Evolutionary conservation across 257 asterid genomes (phyloP), one percentile per base, ranked within the genome.

Genomic region (Solanum peruvianum): DNA sequence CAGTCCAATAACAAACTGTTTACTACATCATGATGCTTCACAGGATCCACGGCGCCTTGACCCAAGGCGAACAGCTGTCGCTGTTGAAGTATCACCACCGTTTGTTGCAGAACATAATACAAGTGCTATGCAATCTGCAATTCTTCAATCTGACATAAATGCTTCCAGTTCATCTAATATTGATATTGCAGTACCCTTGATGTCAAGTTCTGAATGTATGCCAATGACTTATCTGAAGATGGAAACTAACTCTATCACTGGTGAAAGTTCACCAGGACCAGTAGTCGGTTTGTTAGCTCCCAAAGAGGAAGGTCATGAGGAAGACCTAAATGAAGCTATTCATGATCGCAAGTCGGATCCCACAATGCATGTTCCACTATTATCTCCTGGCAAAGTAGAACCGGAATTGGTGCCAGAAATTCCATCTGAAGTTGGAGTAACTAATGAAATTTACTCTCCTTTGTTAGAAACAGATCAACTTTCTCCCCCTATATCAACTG

Each of bases 1-100:
- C 82, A 76, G 70, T 37, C 69, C 86, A 86, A 64, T 84, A 64
- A 37, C 77, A 81, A 87, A 64, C 84, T 83, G n/a, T 7, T 82
- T 82, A 16, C 77, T 47, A 20, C 62, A 82, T 89, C 70, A 86
- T 88, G 49, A 86, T 41, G 62, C 11, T 89, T 76, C 89, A 75
- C 94, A 97, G 99, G 99, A 97, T 92, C 99, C 99, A 81, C 99
- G 99, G 33, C 99, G 99, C 78, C 98, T 92, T 90, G 99, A 96
- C 90, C 99, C 99, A 12, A 92, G 99, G 89, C 96, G 98, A 82
- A 75, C 80, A 88, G 87, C 90, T 42, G 94, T 87, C 76, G 89
- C 95, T 89, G 91, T 72, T 88, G 96, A 92, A 89, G 92, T 88
- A 87, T 93, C 94, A 78, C 86, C 93, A 52, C 62, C 90, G 70